Percentiles rank a stretch among this genome's conserved stretches.
Conservation (phyloP, 768 basidiomycete species). For the Panus rudis region DNA sequence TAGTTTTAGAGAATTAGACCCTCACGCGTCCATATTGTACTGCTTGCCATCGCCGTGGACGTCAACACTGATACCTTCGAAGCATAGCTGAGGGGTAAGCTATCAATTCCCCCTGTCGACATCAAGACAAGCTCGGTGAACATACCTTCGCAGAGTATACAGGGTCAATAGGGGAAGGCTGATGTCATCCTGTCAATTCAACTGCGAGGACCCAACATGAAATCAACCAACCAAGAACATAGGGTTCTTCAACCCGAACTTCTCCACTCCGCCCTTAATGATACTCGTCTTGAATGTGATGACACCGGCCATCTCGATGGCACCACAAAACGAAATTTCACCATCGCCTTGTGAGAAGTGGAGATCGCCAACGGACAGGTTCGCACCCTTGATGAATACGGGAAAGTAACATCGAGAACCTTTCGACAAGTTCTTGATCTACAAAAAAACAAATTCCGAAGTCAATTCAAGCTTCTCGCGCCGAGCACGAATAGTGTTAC, state of each 20-base stretch:
- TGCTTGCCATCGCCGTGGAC: constrained; percentile 68
- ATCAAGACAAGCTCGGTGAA: constrained; percentile 1
- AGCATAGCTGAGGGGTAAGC: constrained; percentile 41
- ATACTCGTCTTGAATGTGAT: constrained; percentile 67
- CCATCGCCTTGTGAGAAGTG: constrained; percentile 79
- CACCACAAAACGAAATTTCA: constrained; percentile 57
- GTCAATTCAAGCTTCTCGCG: background rate
- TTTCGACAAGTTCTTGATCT: constrained; percentile 76
- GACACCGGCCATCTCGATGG: constrained; percentile 75
- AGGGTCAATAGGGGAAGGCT: constrained; percentile 74
- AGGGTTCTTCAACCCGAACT: constrained; percentile 66
- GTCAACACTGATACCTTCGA: constrained; percentile 72
- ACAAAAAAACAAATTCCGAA: background rate
- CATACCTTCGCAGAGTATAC: constrained; percentile 60
- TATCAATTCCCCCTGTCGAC: background rate
- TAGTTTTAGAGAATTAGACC: constrained; percentile 3
- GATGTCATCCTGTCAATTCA: background rate
- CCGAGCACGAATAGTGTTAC: background rate
- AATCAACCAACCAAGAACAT: constrained; percentile 53
- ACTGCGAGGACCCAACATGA: background rate
- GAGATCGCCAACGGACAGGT: constrained; percentile 70
- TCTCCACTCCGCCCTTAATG: constrained; percentile 68
- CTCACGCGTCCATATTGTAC: constrained; percentile 72
- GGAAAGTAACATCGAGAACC: constrained; percentile 73
- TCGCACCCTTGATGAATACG: constrained; percentile 70